A percentile compares a stretch with the other conserved stretches of the same genome.
phyloP scores from a whole-genome alignment of 371 early-diverging fungal genomes.

The Circinella minor region DNA sequence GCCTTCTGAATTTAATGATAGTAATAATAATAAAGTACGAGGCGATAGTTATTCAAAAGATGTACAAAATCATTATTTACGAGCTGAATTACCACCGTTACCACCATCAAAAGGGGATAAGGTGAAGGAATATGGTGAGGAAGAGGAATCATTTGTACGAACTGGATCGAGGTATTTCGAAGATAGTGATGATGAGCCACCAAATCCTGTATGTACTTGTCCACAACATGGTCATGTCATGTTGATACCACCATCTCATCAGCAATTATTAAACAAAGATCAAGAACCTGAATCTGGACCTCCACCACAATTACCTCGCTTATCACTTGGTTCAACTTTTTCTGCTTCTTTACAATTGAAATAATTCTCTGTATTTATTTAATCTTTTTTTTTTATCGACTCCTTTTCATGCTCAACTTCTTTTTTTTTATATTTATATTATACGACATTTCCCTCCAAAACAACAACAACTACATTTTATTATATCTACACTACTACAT shows the following conservation, averaged over 20 bases:
- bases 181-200: neutral
- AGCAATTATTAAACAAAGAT: neutral
- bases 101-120: neutral
- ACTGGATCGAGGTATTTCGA: constrained; percentile 1
- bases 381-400: too few relatives aligned
- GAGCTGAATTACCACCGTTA: constrained; percentile 1
- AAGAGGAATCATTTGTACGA: neutral
- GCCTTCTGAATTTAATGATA: neutral
- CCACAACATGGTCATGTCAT: constrained; percentile 6
- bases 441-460: too few relatives aligned
- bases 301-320: constrained; percentile 1
- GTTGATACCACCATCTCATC: neutral
- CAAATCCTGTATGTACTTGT: neutral
- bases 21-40: neutral
- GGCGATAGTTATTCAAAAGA: neutral
- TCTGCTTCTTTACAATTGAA: constrained; percentile 3
- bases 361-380: neutral
- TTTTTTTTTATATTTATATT: too few relatives aligned
- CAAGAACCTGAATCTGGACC: neutral
- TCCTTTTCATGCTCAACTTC: too few relatives aligned
- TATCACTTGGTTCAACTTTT: constrained; percentile 6
- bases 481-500: too few relatives aligned
- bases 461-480: too few relatives aligned
- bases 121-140: neutral
- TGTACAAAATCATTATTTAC: constrained; percentile 6